Conservation (phyloP, 768 basidiomycete genomes). For the Suillus subalutaceus region DNA sequence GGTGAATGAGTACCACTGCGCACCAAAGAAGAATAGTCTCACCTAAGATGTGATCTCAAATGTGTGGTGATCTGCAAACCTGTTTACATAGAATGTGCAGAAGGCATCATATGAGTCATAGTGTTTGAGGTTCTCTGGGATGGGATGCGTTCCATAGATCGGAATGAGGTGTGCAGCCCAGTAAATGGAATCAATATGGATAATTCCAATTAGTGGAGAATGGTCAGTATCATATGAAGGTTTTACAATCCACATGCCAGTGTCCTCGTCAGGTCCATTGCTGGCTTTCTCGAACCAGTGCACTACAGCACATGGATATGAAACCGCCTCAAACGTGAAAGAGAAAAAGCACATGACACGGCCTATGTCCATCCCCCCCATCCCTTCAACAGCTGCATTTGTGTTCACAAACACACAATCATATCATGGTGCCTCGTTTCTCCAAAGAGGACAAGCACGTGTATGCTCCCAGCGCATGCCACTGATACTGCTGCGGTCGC, state of each 20-base stretch:
- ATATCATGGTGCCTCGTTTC: too few relatives aligned
- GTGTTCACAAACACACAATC: too few relatives aligned
- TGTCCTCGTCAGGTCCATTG: constrained; percentile 20
- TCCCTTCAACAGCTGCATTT: too few relatives aligned
- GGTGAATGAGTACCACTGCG: too few relatives aligned
- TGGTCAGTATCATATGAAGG: too few relatives aligned
- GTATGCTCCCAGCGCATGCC: too few relatives aligned
- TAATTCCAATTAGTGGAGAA: background rate
- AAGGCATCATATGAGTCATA: constrained; percentile 28
- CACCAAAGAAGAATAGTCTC: too few relatives aligned
- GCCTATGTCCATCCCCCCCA: too few relatives aligned
- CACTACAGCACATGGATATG: constrained; percentile 22
- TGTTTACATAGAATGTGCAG: constrained; percentile 33
- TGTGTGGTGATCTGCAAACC: constrained; percentile 35
- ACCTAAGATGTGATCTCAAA: constrained; percentile 18
- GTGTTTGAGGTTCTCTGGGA: constrained; percentile 26
- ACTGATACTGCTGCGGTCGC: too few relatives aligned
- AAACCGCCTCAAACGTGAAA: constrained; percentile 8
- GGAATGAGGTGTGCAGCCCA: constrained; percentile 35
- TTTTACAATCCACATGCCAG: background rate
- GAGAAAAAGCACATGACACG: too few relatives aligned
- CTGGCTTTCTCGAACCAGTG: constrained; percentile 21
- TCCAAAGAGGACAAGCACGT: too few relatives aligned
- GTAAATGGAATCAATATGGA: constrained; percentile 33
- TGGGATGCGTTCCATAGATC: constrained; percentile 22